Evolutionary conservation across 257 asterid species (phyloP), one percentile per base, ranked within the genome.

Genomic region (Nicotiana tabacum): DNA sequence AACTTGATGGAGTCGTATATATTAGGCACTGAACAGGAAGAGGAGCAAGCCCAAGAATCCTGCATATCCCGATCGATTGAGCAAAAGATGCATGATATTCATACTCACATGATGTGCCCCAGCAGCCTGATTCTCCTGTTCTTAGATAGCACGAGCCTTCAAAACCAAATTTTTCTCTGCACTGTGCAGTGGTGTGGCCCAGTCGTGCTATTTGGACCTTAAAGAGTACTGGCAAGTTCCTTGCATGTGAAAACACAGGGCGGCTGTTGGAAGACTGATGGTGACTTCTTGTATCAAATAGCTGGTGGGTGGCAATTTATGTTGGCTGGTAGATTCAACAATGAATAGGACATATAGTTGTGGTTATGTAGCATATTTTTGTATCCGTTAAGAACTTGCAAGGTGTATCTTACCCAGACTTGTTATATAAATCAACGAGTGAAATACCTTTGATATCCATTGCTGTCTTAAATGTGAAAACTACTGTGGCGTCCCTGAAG

Each of bases 51-150:
- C 64, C 51, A 48, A 48, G 27, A 13, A 74, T 67, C 53, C 77
- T 16, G 53, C 77, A 33, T 67, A 67, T 67, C 72, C 46, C 24
- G 6, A 67, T 33, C 8, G 53, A 67, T 67, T 35, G 53, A 33
- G 51, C 77, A 7, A 33, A 66, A 33, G 51, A 3, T 18, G 1
- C 80, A 29, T 27, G 80, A 51, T 72, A 72, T 37, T 69, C 60
- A 21, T n/a, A 30, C 46, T 69, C 56, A 69, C 58, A 48, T 48
- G 39, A 72, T 72, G 78, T 18, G 78, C 78, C 24, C 60, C 60
- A 46, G 60, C 60, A 21, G 57, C 78, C 78, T 72, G 21, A 74
- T 74, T 74, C 62, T 74, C 39, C 18, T 48, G 62, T 74, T 74
- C 43, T 4, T 74, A 3, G 51, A 74, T 2, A 11, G 8, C 51